Base-by-base conservation (phyloP, 2,329 filamentous ascomycete species). In the Xylaria sp. region DNA sequence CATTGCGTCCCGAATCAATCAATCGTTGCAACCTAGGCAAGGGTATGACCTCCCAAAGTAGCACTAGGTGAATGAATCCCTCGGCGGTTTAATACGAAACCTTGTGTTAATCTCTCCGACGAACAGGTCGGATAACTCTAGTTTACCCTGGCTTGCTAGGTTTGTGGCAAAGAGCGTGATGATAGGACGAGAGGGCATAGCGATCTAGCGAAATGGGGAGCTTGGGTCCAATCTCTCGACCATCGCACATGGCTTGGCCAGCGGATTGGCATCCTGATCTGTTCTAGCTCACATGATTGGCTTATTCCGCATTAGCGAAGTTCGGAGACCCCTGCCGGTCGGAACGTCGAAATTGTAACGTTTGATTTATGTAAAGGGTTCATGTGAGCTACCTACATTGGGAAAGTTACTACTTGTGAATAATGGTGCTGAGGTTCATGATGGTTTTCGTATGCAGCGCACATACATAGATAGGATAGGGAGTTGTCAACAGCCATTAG, bases 321-420 rank as follows among this genome's bases (percentile, higher is more conserved):
- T 41, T 41, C 28, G 46, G 32, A 41, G 30, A 61, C 53, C 57
- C 50, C 56, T 43, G 60, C 65, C 28, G 12, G 36, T 36, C 36
- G 39, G 53, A 18, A 25, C 60, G 52, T 41, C 45, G 53, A 66
- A 48, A 68, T 50, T 68, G 68, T 70, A 70, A 70, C 68, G 68
- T 70, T 68, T 57, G 65, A 70, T 70, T 60, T 52, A 23, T 39
- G 36, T 39, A 23, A 65, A 43, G 58, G 58, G 60, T n/a, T 43
- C 55, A 30, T 66, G 32, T 52, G 57, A 57, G 32, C 56, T 55
- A 48, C 23, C 60, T 67, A 10, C 45, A 64, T 64, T 60, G 48
- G 60, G 64, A 62, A 61, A 63, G 48, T 62, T 20, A 56, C 18
- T 53, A 6, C 32, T 60, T 23, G 45, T 23, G 50, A 58, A 53